These are phyloP conservation scores for Cytospora mali DNA, from an alignment of 2,329 filamentous ascomycete species.

Conservation along the genomic window DNA sequence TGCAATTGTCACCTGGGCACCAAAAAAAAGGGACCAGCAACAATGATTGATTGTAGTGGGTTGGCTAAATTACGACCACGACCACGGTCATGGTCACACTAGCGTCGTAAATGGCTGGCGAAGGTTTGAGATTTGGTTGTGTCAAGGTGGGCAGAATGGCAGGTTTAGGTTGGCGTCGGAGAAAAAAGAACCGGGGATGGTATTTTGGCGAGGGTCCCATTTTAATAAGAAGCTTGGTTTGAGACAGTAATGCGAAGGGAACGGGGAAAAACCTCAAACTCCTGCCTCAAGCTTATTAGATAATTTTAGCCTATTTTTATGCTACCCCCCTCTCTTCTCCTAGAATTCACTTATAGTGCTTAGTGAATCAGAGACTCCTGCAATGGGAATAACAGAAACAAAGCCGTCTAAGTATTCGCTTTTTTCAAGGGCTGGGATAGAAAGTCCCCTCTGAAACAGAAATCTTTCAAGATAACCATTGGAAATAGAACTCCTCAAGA, in stretches of 20 bases:
- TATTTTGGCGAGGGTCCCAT: conserved; percentile 1
- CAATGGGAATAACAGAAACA: background rate
- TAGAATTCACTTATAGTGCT: background rate
- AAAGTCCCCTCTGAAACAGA: too few relatives aligned
- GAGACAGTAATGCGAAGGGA: background rate
- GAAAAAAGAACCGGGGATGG: background rate
- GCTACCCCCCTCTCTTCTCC: background rate
- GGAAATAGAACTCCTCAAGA: too few relatives aligned
- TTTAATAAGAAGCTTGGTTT: background rate
- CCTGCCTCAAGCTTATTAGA: background rate
- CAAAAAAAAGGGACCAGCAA: background rate
- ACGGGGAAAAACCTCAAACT: background rate
- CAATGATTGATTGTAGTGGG: background rate
- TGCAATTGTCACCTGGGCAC: background rate
- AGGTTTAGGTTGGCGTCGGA: background rate
- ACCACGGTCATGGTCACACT: background rate
- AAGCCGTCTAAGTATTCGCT: too few relatives aligned
- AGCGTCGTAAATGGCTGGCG: background rate
- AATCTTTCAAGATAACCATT: too few relatives aligned
- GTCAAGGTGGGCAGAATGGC: background rate
- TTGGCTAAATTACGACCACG: too few relatives aligned
- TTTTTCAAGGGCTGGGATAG: too few relatives aligned
- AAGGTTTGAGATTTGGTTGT: background rate
- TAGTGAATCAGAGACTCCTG: background rate
- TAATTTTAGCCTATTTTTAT: background rate